Evolutionary conservation across 2,329 filamentous ascomycete genomes (phyloP), one percentile per base, ranked within the genome.

Genomic region (Calonectria ilicicola): DNA sequence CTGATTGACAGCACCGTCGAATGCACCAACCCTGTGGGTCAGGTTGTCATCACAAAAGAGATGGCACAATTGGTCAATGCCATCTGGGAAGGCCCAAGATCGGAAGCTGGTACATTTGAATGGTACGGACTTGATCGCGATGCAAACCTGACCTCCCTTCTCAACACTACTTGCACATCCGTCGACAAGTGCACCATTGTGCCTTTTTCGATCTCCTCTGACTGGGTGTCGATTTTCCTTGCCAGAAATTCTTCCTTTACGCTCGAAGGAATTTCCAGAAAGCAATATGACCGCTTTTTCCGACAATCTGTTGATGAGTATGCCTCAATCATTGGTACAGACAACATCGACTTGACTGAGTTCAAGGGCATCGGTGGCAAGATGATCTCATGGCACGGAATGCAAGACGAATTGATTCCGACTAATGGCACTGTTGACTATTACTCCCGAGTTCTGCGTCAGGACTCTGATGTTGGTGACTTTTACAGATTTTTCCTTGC

Each of bases 401-500:
- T 75, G 9, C 69, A 71, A 1, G 76, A 78, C 46, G n/a, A 75
- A 0, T 35, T 75, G 0, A 73, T 77, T 1, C 70, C 74, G 0
- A 44, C 42, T 12, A 68, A 75, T 12, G 72, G 74, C 19, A 76
- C 76, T 0, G 38, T 71, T 1, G 66, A 76, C 2, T 78, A 77
- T 14, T 75, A 71, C 2, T 40, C 76, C 0, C 70, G 69, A 2
- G 69, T 78, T 2, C 46, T 76, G 0, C 5, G 69, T 0, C 26
- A 23, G 0, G 73, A 75, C 0, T 15, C 70, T 0, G 12, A 67
- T 0, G 74, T 70, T 0, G 19, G 26, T 2, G 68, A 77, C 1
- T 78, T 72, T 26, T 77, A 76, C 12, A 53, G 74, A 0, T 72
- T 76, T 5, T 78, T 75, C 3, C 64, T 69, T 12, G 76, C 76